phyloP scores from a whole-genome alignment of 2,329 filamentous ascomycete species.

The Colletotrichum nymphaeae region DNA sequence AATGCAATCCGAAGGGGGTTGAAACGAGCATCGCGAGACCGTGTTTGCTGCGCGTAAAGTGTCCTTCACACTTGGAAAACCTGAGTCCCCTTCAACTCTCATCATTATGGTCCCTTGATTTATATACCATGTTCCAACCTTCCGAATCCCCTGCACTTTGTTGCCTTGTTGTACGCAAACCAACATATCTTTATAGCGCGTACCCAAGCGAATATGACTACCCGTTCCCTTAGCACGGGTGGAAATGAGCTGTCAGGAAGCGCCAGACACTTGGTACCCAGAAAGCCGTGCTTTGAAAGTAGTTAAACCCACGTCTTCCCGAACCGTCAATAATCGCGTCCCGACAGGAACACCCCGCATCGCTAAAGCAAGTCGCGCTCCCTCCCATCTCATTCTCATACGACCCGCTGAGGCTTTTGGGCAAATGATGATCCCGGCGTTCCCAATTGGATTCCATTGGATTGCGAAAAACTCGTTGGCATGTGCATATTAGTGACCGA shows the following conservation, averaged over 20 bases:
- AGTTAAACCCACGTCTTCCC: background rate
- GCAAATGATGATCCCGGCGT: constrained; percentile 14
- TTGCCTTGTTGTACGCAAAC: background rate
- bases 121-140: background rate
- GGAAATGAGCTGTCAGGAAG: constrained; percentile 26
- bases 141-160: background rate
- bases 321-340: constrained; percentile 24
- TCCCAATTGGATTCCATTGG: constrained; percentile 22
- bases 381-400: constrained; percentile 5
- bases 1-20: constrained; percentile 25
- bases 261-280: background rate
- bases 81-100: background rate
- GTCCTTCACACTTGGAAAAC: constrained; percentile 1
- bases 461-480: background rate
- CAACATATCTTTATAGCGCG: background rate
- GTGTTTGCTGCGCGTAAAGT: constrained; percentile 32
- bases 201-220: constrained; percentile 9
- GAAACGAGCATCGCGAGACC: constrained; percentile 27
- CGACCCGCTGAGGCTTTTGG: constrained; percentile 31
- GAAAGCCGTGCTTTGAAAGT: background rate
- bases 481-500: background rate
- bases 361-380: constrained; percentile 34
- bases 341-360: constrained; percentile 20
- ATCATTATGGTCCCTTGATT: background rate
- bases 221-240: constrained; percentile 1